Evolutionary conservation across 495 filamentous ascomycete genomes (phyloP).

Genomic region (Penicillium paxilli): DNA sequence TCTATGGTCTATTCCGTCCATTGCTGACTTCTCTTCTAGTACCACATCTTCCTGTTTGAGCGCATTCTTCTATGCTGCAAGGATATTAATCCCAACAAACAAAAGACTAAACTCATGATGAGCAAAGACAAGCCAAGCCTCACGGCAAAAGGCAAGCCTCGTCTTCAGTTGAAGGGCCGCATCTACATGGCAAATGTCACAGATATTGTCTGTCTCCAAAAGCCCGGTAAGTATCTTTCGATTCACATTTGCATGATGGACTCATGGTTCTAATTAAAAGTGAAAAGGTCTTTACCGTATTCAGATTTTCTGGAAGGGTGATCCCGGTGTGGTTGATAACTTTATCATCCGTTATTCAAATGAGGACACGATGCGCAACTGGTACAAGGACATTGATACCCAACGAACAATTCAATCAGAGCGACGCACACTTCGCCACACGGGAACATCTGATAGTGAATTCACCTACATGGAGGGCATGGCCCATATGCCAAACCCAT

Average conservation of each 20-base stretch:
- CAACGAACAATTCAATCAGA: conserved; percentile 47
- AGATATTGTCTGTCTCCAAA: conserved; percentile 79
- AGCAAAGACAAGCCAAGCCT: conserved; percentile 67
- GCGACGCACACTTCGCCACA: conserved; percentile 49
- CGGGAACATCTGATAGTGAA: conserved; percentile 65
- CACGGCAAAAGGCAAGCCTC: conserved; percentile 72
- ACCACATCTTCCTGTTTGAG: conserved; percentile 97
- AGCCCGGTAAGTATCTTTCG: conserved; percentile 63
- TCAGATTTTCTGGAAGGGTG: conserved; percentile 98
- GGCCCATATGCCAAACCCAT: conserved; percentile 71
- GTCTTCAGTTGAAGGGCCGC: conserved; percentile 89
- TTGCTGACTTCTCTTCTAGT: conserved; percentile 52
- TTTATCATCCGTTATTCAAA: conserved; percentile 91
- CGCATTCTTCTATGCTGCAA: conserved; percentile 97
- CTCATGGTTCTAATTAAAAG: conserved; percentile 2
- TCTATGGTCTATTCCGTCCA: not conserved
- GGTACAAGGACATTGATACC: conserved; percentile 63
- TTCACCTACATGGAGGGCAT: conserved; percentile 79
- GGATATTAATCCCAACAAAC: conserved; percentile 85
- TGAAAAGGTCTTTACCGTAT: conserved; percentile 79
- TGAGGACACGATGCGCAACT: conserved; percentile 89
- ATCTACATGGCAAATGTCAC: conserved; percentile 99
- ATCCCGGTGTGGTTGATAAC: conserved; percentile 92
- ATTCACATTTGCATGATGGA: not conserved
- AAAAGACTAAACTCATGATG: conserved; percentile 67